Evolutionary conservation across 331 rosid species (phyloP).

Genomic region (Erythrophleum ivorense): DNA sequence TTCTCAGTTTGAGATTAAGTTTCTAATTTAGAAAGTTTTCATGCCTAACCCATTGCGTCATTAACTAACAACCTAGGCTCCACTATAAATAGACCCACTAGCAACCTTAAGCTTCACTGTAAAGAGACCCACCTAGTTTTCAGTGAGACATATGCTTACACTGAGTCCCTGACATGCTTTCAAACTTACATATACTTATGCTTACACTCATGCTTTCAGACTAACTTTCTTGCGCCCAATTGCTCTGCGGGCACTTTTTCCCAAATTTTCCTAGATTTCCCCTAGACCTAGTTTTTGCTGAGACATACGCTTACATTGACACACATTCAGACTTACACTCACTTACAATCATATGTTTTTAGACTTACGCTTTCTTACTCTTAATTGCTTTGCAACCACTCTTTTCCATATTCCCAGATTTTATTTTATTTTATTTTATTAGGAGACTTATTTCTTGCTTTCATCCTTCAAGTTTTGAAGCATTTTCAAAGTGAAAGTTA

Average conservation of each 20-base stretch:
- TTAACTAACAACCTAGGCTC: too few relatives aligned
- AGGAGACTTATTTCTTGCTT: neutral
- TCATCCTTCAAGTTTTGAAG: neutral
- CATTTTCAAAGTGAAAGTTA: neutral
- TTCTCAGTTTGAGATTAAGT: too few relatives aligned
- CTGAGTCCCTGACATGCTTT: neutral
- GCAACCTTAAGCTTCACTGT: too few relatives aligned
- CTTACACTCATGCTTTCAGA: neutral
- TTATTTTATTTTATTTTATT: neutral
- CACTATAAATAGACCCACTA: too few relatives aligned
- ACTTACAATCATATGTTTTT: too few relatives aligned
- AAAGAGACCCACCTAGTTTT: too few relatives aligned
- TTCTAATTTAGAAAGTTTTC: too few relatives aligned
- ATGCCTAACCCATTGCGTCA: too few relatives aligned
- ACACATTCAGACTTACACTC: too few relatives aligned
- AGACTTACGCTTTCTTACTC: too few relatives aligned
- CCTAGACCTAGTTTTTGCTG: neutral
- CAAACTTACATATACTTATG: neutral
- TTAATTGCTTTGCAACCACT: too few relatives aligned
- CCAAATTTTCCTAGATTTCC: neutral
- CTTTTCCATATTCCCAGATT: neutral
- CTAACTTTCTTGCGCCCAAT: neutral
- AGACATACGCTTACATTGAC: neutral
- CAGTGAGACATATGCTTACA: too few relatives aligned
- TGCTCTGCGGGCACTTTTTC: neutral